Evolutionary conservation across 768 basidiomycete species (phyloP), one percentile per base, ranked within the genome.

Genomic region (Leccinum truebloodii): DNA sequence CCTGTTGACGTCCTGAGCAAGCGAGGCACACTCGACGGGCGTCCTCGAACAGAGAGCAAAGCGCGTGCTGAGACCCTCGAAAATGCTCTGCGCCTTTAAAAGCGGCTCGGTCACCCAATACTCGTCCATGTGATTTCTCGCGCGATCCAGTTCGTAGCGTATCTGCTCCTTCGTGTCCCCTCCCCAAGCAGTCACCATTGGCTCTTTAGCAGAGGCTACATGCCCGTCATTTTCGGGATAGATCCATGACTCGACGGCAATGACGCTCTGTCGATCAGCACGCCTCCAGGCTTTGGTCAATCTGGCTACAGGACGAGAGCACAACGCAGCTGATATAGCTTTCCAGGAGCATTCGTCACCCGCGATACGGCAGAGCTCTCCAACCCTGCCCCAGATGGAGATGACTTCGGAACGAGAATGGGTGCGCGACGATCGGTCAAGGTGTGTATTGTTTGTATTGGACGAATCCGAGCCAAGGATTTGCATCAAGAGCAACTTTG

Each of bases 261-360:
- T 77, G 51, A 86, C 65, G 18, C 84, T 83, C 22, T 79, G 77
- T 0, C 82, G 70, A 59, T 91, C 88, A 0, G 90, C 88, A 20
- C 91, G 79, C 66, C 84, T 86, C 92, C 92, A 94, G 6, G 80
- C 89, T 71, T 91, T 92, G 54, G 87, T 88, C 53, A 94, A 72
- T 39, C 92, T 77, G 9, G 90, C 89, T 22, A 94, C 80, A 18
- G 92, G 88, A 28, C 86, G 78, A 16, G 88, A 86, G 62, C 88
- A 90, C 16, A 94, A 70, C 7, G 88, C 92, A 13, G 81, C 78
- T n/a, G 73, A 73, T 55, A 94, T 87, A 2, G 91, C 91, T 46
- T 78, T 81, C 89, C 89, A 94, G 14, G 90, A 85, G 60, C 86
- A 89, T 67, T 90, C 89, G 64, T 94, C 92, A 0, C 92, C 92